Percentiles rank a stretch among this genome's conserved stretches.
phyloP scores from a whole-genome alignment of 805 yeast genomes.

The Cyberlindnera japonica region DNA sequence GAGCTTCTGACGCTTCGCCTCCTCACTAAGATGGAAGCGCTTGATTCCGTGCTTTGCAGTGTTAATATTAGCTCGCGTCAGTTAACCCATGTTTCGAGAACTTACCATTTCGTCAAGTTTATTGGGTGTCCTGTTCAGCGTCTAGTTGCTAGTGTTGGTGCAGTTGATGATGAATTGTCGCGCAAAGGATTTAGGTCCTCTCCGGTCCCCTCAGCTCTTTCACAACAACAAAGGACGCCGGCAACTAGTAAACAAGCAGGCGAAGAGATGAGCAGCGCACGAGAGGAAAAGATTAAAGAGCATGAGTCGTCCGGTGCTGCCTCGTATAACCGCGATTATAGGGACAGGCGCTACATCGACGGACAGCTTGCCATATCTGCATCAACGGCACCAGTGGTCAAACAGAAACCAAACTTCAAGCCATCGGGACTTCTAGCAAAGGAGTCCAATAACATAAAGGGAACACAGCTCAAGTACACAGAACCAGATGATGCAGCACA shows the following conservation, averaged over 20 bases:
- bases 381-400: conserved; percentile 2
- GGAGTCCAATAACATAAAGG: conserved; percentile 35
- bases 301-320: no score
- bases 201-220: no score
- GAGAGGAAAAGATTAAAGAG: no score
- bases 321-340: no score
- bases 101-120: conserved; percentile 8
- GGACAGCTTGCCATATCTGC: not conserved
- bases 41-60: conserved; percentile 65
- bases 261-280: no score
- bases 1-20: conserved; percentile 48
- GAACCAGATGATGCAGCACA: conserved; percentile 33
- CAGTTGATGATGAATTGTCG: no score
- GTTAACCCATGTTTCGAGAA: not conserved
- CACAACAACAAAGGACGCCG: no score
- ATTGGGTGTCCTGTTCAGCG: not conserved
- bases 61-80: not conserved
- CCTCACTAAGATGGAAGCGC: conserved; percentile 52
- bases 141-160: no score
- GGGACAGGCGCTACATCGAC: no score
- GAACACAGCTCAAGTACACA: conserved; percentile 35
- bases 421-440: conserved; percentile 42
- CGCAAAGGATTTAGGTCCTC: no score
- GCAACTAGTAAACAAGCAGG: no score
- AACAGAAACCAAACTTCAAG: conserved; percentile 33